Percentiles rank a stretch among this genome's conserved stretches.
Conservation (phyloP, 2,329 filamentous ascomycete species). For the Colletotrichum salicis region DNA sequence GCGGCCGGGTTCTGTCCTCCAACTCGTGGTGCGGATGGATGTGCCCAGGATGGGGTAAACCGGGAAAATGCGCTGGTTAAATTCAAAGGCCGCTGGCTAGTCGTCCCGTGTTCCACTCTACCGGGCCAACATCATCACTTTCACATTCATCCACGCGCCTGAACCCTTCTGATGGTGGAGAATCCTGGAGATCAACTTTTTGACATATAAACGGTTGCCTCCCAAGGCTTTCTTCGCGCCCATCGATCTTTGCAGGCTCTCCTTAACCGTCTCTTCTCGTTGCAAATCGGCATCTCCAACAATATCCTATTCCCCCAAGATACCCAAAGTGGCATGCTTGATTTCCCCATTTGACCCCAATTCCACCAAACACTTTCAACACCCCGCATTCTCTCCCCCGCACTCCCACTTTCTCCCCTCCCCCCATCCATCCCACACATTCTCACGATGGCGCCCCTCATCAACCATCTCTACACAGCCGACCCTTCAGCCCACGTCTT, state of each 20-base stretch:
- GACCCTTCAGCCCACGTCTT: slow-evolving; percentile 86
- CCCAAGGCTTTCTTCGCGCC: neutral
- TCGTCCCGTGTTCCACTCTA: slow-evolving; percentile 35
- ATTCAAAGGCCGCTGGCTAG: slow-evolving; percentile 32
- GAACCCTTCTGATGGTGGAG: slow-evolving; percentile 5
- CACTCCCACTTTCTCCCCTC: neutral
- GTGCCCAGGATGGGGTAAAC: slow-evolving; percentile 27
- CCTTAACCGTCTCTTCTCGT: neutral
- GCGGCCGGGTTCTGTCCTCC: neutral
- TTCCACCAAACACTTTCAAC: neutral
- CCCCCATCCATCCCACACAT: neutral
- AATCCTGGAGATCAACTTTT: neutral
- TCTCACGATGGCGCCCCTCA: slow-evolving; percentile 65
- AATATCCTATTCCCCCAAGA: neutral
- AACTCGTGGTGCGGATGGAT: neutral
- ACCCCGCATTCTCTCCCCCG: slow-evolving; percentile 8
- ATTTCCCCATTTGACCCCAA: neutral
- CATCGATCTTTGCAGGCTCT: neutral
- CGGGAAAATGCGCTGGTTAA: slow-evolving; percentile 39
- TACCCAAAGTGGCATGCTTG: neutral
- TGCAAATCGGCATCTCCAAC: neutral
- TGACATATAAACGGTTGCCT: slow-evolving; percentile 6
- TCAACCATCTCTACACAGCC: slow-evolving; percentile 81
- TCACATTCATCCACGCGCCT: slow-evolving; percentile 22
- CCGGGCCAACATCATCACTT: slow-evolving; percentile 23